These are phyloP conservation scores for Bauhinia variegata DNA, from an alignment of 306 rosid species.

Conservation along the genomic window DNA sequence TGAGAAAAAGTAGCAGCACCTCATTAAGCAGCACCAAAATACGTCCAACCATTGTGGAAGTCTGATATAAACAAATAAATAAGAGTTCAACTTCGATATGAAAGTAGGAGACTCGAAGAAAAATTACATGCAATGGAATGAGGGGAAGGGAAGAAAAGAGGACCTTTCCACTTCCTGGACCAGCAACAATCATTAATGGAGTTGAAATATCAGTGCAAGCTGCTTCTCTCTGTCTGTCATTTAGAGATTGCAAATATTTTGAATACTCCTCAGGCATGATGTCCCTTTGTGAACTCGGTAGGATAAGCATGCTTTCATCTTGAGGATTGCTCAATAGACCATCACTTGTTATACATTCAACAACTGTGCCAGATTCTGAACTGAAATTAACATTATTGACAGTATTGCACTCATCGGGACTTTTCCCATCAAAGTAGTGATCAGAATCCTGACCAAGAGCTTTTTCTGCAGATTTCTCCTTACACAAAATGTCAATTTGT, in stretches of 20 bases:
- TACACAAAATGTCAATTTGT: slow-evolving; percentile 66
- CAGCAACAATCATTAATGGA: slow-evolving; percentile 88
- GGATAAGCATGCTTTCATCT: slow-evolving; percentile 33
- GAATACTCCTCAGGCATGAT: slow-evolving; percentile 75
- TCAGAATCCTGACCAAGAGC: slow-evolving; percentile 31
- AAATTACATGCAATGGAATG: background rate
- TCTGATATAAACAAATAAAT: slow-evolving; percentile 54
- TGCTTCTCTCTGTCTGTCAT: slow-evolving; percentile 88
- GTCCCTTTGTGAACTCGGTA: slow-evolving; percentile 32
- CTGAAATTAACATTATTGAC: slow-evolving; percentile 25
- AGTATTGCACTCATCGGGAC: slow-evolving; percentile 26
- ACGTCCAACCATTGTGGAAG: slow-evolving; percentile 98
- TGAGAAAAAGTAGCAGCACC: slow-evolving; percentile 49
- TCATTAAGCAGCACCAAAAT: slow-evolving; percentile 83
- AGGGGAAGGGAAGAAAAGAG: slow-evolving; percentile 16
- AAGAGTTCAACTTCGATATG: slow-evolving; percentile 38
- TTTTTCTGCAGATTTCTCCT: slow-evolving; percentile 56
- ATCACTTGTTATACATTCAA: slow-evolving; percentile 35
- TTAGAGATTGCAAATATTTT: slow-evolving; percentile 65
- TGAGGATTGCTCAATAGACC: slow-evolving; percentile 36
- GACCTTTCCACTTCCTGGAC: slow-evolving; percentile 99
- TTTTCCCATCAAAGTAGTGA: slow-evolving; percentile 11
- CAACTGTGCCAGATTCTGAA: slow-evolving; percentile 22
- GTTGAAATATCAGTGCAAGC: slow-evolving; percentile 74
- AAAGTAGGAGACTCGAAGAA: slow-evolving; percentile 9